These are phyloP conservation scores for Wickerhamiella cacticola DNA, from an alignment of 805 yeast genomes.

Conservation along the genomic window DNA sequence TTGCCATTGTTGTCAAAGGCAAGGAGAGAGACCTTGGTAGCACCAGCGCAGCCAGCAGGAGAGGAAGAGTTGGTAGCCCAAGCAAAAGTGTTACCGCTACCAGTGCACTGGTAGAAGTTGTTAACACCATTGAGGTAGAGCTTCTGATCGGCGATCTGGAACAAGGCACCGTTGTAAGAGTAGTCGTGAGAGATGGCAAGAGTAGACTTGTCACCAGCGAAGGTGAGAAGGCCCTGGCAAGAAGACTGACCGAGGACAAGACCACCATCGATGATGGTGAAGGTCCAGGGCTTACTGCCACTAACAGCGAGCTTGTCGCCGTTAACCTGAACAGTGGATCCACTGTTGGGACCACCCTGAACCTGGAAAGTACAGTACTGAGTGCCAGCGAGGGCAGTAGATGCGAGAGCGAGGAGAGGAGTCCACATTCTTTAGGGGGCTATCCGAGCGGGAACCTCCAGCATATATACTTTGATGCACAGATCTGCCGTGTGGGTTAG, in stretches of 20 bases:
- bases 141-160: not conserved
- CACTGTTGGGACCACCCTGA: constrained; percentile 2
- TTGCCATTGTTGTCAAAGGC: not conserved
- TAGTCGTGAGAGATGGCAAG: not conserved
- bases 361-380: not conserved
- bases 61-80: not conserved
- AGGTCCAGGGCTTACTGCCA: constrained; percentile 1
- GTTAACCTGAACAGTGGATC: not conserved
- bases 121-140: not conserved
- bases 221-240: constrained; percentile 3
- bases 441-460: not conserved
- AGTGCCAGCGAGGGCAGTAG: not conserved
- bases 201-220: not conserved
- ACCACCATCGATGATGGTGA: not conserved
- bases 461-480: not conserved
- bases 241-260: not conserved
- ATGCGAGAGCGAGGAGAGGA: not conserved
- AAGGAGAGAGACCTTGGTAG: not conserved
- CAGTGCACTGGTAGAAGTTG: constrained; percentile 2
- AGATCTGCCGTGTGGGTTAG: not conserved
- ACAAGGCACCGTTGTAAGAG: not conserved
- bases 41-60: constrained; percentile 4
- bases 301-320: not conserved
- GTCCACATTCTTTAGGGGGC: not conserved
- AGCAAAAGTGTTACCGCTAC: not conserved